Evolutionary conservation across 2,329 filamentous ascomycete species (phyloP).

Genomic region (Hymenoscyphus albidus): DNA sequence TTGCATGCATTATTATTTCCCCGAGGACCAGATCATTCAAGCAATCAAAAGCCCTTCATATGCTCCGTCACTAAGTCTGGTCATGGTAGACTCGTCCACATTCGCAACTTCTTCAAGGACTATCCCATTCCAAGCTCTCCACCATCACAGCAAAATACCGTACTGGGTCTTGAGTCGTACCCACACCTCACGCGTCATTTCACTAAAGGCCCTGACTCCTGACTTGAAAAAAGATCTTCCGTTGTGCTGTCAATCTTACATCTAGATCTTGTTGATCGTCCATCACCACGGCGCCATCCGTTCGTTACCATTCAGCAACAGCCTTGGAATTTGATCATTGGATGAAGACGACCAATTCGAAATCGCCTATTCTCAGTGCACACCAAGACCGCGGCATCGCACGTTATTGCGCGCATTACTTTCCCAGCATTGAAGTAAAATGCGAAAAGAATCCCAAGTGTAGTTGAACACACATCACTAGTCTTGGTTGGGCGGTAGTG

Average conservation of each 20-base stretch:
- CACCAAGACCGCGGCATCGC: not conserved
- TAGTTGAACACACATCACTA: not conserved
- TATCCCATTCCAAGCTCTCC: not conserved
- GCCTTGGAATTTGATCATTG: not conserved
- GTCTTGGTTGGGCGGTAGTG: not conserved
- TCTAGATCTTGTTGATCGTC: not conserved
- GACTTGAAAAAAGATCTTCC: not conserved
- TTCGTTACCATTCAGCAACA: not conserved
- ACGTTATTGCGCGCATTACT: not conserved
- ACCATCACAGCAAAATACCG: not conserved
- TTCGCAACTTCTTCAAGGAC: constrained; percentile 1
- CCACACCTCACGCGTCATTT: constrained; percentile 2
- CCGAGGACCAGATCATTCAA: constrained; percentile 3
- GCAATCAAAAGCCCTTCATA: constrained; percentile 3
- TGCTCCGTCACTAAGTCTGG: not conserved
- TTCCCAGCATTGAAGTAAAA: not conserved
- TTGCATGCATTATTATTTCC: constrained; percentile 4
- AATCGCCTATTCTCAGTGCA: not conserved
- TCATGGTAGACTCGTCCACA: constrained; percentile 2
- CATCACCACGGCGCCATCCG: not conserved
- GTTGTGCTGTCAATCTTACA: not conserved
- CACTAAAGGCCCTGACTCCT: not conserved
- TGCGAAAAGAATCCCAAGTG: not conserved
- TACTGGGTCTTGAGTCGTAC: not conserved
- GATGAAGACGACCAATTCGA: not conserved